A percentile compares a stretch with the other conserved stretches of the same genome.
Conservation (phyloP, 495 filamentous ascomycete species). For the Aspergillus hancockii region DNA sequence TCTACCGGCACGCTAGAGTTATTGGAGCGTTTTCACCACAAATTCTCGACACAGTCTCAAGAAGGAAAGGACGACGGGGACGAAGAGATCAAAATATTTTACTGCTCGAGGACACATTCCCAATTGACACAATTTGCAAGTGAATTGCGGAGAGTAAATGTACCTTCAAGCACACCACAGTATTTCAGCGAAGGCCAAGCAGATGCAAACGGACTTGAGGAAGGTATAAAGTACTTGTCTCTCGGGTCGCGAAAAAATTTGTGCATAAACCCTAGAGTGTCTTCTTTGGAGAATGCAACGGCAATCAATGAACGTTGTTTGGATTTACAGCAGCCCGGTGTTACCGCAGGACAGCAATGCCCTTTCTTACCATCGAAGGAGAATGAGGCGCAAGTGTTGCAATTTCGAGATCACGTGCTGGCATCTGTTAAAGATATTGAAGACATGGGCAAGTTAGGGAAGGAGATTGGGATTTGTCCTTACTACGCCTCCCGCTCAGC, state of each 20-base stretch:
- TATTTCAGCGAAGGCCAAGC: conserved; percentile 30
- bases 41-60: conserved; percentile 34
- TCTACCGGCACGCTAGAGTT: conserved; percentile 46
- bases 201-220: conserved; percentile 41
- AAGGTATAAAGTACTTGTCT: conserved; percentile 80
- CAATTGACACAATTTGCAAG: conserved; percentile 92
- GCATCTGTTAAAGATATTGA: conserved; percentile 92
- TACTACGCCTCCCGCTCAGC: conserved; percentile 90
- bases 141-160: conserved; percentile 78
- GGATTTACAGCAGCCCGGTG: conserved; percentile 79
- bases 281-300: conserved; percentile 65
- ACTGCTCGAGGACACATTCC: conserved; percentile 93
- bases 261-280: conserved; percentile 86
- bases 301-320: conserved; percentile 96
- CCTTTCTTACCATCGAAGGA: conserved; percentile 76
- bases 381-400: conserved; percentile 66
- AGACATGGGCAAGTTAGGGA: conserved; percentile 78
- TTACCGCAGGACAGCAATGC: conserved; percentile 69
- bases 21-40: conserved; percentile 39
- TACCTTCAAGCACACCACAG: conserved; percentile 61
- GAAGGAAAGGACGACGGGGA: conserved; percentile 53
- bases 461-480: conserved; percentile 80
- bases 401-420: conserved; percentile 86
- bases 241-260: conserved; percentile 89
- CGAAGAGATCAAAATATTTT: conserved; percentile 78